phyloP scores from a whole-genome alignment of 768 basidiomycete species.

The Flagelloscypha sp. region DNA sequence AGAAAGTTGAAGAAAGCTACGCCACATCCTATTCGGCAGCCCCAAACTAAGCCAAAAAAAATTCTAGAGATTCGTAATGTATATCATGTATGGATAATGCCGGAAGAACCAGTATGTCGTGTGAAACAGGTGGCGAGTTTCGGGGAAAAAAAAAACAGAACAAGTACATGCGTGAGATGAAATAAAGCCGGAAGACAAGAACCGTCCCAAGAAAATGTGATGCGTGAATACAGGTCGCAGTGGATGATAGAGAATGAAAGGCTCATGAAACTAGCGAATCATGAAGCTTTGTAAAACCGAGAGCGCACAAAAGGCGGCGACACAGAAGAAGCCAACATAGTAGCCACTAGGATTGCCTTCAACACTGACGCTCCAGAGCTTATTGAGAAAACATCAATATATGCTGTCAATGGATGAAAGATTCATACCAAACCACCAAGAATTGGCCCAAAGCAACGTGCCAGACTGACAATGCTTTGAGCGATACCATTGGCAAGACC shows the following conservation, averaged over 20 bases:
- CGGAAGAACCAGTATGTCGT: no score
- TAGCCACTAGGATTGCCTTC: conserved; percentile 62
- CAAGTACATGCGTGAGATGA: no score
- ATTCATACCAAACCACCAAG: conserved; percentile 70
- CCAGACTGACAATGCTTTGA: conserved; percentile 90
- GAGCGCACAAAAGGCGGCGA: conserved; percentile 50
- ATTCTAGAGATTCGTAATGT: no score
- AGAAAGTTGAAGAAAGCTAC: no score
- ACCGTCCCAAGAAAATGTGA: no score
- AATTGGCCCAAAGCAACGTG: conserved; percentile 84
- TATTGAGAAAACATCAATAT: conserved; percentile 11
- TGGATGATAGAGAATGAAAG: conserved; percentile 1
- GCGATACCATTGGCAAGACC: conserved; percentile 94
- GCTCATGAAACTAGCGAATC: conserved; percentile 49
- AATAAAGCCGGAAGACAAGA: no score
- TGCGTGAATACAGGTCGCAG: no score
- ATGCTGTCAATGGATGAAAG: conserved; percentile 5
- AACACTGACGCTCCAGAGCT: conserved; percentile 73
- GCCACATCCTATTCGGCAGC: no score
- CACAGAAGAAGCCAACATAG: conserved; percentile 65
- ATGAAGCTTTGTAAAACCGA: conserved; percentile 66
- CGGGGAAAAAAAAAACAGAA: no score
- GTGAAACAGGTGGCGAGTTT: no score
- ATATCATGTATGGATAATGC: no score
- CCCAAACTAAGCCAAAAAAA: no score